Evolutionary conservation across 441 rosid genomes (phyloP).

Genomic region (Pelargonium fulgidum): DNA sequence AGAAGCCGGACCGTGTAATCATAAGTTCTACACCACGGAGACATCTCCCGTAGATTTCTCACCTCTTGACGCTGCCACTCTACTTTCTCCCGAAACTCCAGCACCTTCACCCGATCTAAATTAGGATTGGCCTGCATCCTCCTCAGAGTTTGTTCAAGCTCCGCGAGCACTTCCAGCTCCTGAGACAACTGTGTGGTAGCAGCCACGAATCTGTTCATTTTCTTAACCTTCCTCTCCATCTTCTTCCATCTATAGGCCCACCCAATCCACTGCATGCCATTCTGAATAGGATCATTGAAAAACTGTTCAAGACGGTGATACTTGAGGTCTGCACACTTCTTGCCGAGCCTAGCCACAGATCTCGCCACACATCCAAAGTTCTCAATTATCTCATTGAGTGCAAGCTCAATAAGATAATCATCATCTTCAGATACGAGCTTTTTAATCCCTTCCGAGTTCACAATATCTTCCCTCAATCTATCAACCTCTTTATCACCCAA

Average conservation of each 20-base stretch:
- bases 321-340: constrained; percentile 40
- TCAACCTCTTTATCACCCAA: constrained; percentile 39
- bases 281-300: constrained; percentile 36
- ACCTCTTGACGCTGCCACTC: constrained; percentile 47
- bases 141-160: constrained; percentile 54
- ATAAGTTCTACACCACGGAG: constrained; percentile 52
- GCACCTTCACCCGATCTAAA: constrained; percentile 34
- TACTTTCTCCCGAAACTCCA: constrained; percentile 50
- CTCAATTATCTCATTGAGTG: constrained; percentile 44
- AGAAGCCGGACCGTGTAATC: constrained; percentile 51
- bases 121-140: constrained; percentile 42
- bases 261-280: constrained; percentile 41
- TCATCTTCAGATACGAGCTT: constrained; percentile 46
- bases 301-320: constrained; percentile 42
- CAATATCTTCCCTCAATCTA: constrained; percentile 41
- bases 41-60: constrained; percentile 45
- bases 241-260: constrained; percentile 52
- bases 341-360: constrained; percentile 44
- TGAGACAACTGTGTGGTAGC: constrained; percentile 42
- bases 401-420: constrained; percentile 49
- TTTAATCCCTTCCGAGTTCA: constrained; percentile 35
- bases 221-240: constrained; percentile 65
- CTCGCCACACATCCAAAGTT: constrained; percentile 40
- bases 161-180: constrained; percentile 56
- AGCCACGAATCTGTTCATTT: constrained; percentile 50